Percentiles rank a stretch among this genome's conserved stretches.
Conservation (phyloP, 2,329 filamentous ascomycete species). For the Curvularia spicifera region DNA sequence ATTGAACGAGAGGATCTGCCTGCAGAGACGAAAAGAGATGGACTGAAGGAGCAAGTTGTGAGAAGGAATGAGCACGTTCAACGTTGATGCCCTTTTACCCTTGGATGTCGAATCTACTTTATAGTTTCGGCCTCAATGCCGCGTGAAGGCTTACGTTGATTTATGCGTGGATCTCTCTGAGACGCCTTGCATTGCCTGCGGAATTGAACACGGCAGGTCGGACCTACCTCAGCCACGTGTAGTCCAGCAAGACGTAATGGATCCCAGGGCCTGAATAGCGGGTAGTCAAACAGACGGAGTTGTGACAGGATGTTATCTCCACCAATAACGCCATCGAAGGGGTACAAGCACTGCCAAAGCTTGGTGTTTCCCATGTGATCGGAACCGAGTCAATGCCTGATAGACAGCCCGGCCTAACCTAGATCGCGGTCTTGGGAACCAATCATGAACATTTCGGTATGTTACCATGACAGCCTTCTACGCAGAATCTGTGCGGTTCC, state of each 20-base stretch:
- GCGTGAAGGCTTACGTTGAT: conserved; percentile 9
- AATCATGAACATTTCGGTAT: background rate
- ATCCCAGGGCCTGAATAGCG: conserved; percentile 10
- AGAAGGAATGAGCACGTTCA: conserved; percentile 46
- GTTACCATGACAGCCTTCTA: background rate
- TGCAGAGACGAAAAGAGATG: conserved; percentile 38
- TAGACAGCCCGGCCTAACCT: background rate
- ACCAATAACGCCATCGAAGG: conserved; percentile 20
- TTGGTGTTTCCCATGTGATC: conserved; percentile 7
- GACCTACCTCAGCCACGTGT: conserved; percentile 17
- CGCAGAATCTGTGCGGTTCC: background rate
- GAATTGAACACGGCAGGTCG: conserved; percentile 16
- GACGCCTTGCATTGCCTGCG: conserved; percentile 29
- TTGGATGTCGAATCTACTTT: conserved; percentile 33
- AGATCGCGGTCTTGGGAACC: background rate
- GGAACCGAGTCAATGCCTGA: conserved; percentile 4
- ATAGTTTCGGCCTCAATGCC: conserved; percentile 25
- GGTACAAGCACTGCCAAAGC: conserved; percentile 20
- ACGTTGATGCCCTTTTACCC: conserved; percentile 31
- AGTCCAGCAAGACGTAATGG: conserved; percentile 4
- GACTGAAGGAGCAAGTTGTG: conserved; percentile 38
- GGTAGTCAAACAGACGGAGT: conserved; percentile 23
- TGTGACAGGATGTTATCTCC: conserved; percentile 19
- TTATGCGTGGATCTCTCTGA: conserved; percentile 22
- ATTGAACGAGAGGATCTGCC: conserved; percentile 36